Conservation (phyloP, 208 protist species). For the Trypanosoma rangeli region DNA sequence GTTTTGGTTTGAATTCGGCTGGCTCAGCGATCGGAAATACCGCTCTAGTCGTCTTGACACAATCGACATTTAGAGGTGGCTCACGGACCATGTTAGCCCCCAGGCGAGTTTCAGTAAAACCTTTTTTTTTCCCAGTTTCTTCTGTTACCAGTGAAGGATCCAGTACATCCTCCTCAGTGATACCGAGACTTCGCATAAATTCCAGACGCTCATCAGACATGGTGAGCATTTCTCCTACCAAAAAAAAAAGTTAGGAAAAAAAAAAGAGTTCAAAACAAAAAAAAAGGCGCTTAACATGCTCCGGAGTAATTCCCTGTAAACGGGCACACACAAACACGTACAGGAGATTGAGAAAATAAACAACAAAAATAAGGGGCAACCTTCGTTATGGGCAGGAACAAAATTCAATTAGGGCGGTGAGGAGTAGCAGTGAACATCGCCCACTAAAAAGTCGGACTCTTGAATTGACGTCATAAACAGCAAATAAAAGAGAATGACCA, state of each 20-base stretch:
- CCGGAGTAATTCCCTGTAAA: not conserved
- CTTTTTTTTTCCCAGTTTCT: conserved; percentile 3
- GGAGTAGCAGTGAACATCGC: not conserved
- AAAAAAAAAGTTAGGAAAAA: conserved; percentile 11
- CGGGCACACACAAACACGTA: too few relatives aligned
- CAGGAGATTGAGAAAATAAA: not conserved
- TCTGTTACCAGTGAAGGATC: conserved; percentile 34
- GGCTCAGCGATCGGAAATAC: conserved; percentile 5
- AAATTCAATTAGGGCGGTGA: not conserved
- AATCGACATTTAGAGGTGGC: not conserved
- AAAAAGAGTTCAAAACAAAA: not conserved
- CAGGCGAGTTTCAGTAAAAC: not conserved
- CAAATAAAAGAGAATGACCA: not conserved
- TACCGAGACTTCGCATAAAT: conserved; percentile 80
- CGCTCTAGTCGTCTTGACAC: conserved; percentile 8
- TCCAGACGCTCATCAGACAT: conserved; percentile 48
- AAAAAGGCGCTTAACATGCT: not conserved
- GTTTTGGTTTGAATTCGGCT: not conserved
- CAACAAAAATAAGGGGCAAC: not conserved
- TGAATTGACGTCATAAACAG: not conserved
- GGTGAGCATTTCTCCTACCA: conserved; percentile 12
- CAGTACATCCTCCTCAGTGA: conserved; percentile 65
- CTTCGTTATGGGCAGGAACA: not conserved
- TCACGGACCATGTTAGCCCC: not conserved
- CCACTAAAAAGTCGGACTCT: not conserved